Percentiles rank a stretch among this genome's conserved stretches.
phyloP scores from a whole-genome alignment of 352 stramenopile genomes.

The Phytophthora capsici region DNA sequence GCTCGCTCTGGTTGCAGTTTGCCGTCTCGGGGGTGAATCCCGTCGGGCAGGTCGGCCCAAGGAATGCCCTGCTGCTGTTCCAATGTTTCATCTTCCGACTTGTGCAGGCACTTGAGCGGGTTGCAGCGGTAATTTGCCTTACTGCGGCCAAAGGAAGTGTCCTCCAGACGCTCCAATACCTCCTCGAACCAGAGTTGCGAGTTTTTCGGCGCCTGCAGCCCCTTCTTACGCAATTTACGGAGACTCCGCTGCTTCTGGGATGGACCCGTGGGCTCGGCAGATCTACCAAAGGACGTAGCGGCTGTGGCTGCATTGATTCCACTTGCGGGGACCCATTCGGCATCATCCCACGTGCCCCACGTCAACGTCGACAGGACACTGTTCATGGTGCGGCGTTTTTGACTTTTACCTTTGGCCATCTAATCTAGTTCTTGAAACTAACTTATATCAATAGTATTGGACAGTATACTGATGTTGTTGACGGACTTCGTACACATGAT shows the following conservation, averaged over 20 bases:
- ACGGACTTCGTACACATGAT: no score
- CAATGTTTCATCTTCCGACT: background rate
- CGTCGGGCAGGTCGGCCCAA: conserved; percentile 61
- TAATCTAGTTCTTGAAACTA: background rate
- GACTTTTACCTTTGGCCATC: background rate
- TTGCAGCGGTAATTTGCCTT: conserved; percentile 65
- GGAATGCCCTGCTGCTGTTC: conserved; percentile 46
- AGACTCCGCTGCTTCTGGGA: conserved; percentile 42
- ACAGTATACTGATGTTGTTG: no score
- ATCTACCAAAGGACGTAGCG: background rate
- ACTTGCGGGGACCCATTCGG: conserved; percentile 16
- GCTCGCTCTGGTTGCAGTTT: conserved; percentile 59
- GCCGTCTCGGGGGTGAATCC: conserved; percentile 76
- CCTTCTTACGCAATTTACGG: conserved; percentile 60
- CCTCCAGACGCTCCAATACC: conserved; percentile 62
- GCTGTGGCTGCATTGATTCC: background rate
- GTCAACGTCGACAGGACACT: conserved; percentile 68
- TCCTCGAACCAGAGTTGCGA: conserved; percentile 82
- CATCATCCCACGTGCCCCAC: conserved; percentile 80
- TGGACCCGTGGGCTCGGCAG: background rate
- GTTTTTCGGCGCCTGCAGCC: conserved; percentile 45
- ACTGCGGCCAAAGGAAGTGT: conserved; percentile 39
- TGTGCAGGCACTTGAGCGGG: conserved; percentile 58
- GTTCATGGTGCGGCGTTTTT: conserved; percentile 56
- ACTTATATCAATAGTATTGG: background rate